Evolutionary conservation across 495 filamentous ascomycete genomes (phyloP).

Genomic region (Penicillium dipodomyicola): DNA sequence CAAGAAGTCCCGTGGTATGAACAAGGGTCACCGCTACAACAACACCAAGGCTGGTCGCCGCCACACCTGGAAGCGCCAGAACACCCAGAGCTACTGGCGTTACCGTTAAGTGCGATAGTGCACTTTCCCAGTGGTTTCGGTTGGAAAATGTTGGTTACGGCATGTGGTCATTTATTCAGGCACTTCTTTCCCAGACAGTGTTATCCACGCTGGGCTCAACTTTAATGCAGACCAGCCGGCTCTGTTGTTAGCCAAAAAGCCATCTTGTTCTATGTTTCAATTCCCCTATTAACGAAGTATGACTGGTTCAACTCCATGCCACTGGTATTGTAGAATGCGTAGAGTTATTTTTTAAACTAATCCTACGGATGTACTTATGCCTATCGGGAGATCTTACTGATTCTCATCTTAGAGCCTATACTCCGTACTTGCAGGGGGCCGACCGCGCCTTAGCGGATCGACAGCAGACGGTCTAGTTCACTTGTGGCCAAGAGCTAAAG

Average conservation of each 20-base stretch:
- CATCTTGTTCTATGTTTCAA: conserved; percentile 36
- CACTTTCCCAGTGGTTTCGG: conserved; percentile 25
- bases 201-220: conserved; percentile 36
- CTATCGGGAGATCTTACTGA: background rate
- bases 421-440: background rate
- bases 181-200: conserved; percentile 35
- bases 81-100: conserved; percentile 93
- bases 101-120: conserved; percentile 58
- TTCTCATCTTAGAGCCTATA: background rate
- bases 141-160: conserved; percentile 38
- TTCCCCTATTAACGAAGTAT: conserved; percentile 47
- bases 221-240: conserved; percentile 43
- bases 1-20: conserved; percentile 98
- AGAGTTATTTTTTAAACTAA: conserved; percentile 2
- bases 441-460: background rate
- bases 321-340: conserved; percentile 14
- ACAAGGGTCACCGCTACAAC: conserved; percentile 98
- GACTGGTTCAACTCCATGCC: conserved; percentile 36
- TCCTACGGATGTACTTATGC: background rate
- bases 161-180: conserved; percentile 43
- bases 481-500: background rate
- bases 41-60: conserved; percentile 91
- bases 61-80: conserved; percentile 99
- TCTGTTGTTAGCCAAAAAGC: conserved; percentile 49
- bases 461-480: background rate